phyloP scores from a whole-genome alignment of 2,329 filamentous ascomycete species.

The Colletotrichum sidae region DNA sequence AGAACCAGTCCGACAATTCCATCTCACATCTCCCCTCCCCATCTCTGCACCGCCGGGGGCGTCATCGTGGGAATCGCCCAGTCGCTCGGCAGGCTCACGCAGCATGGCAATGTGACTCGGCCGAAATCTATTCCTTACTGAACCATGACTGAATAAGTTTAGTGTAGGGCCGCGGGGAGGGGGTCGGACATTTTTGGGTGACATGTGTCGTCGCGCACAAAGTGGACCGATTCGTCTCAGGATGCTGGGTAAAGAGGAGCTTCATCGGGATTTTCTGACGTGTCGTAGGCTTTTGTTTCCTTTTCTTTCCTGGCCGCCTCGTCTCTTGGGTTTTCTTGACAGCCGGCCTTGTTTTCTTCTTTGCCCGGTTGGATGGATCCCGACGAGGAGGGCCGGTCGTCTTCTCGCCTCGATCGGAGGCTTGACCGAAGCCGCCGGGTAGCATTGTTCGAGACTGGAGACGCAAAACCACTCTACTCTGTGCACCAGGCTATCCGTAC shows the following conservation, averaged over 20 bases:
- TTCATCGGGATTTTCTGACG: slow-evolving; percentile 1
- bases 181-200: slow-evolving; percentile 27
- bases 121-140: slow-evolving; percentile 9
- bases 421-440: slow-evolving; percentile 5
- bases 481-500: too few species aligned
- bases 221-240: slow-evolving; percentile 21
- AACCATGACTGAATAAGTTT: not conserved
- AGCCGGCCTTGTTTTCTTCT: slow-evolving; percentile 1
- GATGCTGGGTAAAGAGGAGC: slow-evolving; percentile 10
- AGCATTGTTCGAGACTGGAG: slow-evolving; percentile 3
- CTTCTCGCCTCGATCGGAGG: slow-evolving; percentile 2
- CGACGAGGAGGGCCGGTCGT: not conserved
- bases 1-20: too few species aligned
- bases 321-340: slow-evolving; percentile 1
- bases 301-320: not conserved
- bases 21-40: too few species aligned
- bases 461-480: too few species aligned
- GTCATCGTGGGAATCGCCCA: too few species aligned
- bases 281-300: not conserved
- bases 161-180: not conserved
- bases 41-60: too few species aligned
- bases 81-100: too few species aligned
- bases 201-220: slow-evolving; percentile 21
- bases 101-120: slow-evolving; percentile 3
- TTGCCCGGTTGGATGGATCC: not conserved